Conservation (phyloP, 2,329 filamentous ascomycete species). For the Verticillium dahliae region DNA sequence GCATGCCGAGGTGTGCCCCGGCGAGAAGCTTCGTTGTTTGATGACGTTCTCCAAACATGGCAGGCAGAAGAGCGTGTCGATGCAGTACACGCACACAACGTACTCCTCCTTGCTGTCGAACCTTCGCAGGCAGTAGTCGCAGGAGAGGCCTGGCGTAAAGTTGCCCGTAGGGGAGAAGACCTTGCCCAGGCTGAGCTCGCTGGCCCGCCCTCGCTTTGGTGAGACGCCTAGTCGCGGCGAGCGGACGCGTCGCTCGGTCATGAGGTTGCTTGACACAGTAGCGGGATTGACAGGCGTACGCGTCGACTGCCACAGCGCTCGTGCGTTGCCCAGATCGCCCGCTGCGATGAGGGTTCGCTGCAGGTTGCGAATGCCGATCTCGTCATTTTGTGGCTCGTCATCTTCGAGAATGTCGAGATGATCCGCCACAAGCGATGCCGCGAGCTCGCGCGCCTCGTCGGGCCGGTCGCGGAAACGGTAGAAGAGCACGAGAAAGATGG, state of each 20-base stretch:
- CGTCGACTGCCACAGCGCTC: slow-evolving; percentile 31
- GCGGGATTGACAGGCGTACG: slow-evolving; percentile 13
- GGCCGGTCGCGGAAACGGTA: slow-evolving; percentile 23
- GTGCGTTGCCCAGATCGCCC: slow-evolving; percentile 27
- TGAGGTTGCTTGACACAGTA: slow-evolving; percentile 10
- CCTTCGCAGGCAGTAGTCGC: slow-evolving; percentile 29
- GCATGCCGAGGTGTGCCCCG: slow-evolving; percentile 18
- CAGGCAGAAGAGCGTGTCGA: slow-evolving; percentile 29
- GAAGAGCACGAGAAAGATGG: slow-evolving; percentile 31
- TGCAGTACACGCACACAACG: slow-evolving; percentile 28
- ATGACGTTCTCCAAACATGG: slow-evolving; percentile 23
- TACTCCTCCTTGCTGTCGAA: slow-evolving; percentile 23
- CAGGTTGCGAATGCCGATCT: slow-evolving; percentile 33
- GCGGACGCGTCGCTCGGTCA: slow-evolving; percentile 7
- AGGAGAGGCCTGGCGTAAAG: slow-evolving; percentile 14
- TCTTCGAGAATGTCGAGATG: slow-evolving; percentile 31
- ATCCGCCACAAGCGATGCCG: slow-evolving; percentile 26
- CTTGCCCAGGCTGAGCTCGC: slow-evolving; percentile 16
- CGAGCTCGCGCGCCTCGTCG: slow-evolving; percentile 19
- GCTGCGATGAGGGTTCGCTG: slow-evolving; percentile 30
- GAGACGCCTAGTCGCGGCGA: slow-evolving; percentile 8
- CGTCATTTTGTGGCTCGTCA: slow-evolving; percentile 32
- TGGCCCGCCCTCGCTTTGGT: slow-evolving; percentile 4
- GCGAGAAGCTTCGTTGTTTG: slow-evolving; percentile 18
- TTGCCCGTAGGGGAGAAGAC: slow-evolving; percentile 8